Conservation (phyloP, 768 basidiomycete genomes). For the Lactarius tabidus region DNA sequence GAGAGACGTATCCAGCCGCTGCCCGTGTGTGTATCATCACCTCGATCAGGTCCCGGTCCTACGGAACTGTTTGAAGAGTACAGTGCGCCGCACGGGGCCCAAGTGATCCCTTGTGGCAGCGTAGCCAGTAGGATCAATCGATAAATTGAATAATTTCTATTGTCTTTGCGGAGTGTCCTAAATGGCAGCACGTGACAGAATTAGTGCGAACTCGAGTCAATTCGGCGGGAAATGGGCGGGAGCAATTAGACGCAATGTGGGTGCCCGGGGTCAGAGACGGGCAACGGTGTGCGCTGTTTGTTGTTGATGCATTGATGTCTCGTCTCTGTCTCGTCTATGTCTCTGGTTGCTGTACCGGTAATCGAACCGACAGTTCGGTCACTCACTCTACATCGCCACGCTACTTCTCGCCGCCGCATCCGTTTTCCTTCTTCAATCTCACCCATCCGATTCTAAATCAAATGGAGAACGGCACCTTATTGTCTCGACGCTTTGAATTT, state of each 20-base stretch:
- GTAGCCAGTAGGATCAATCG: neutral
- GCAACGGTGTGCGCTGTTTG: neutral
- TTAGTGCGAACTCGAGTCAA: neutral
- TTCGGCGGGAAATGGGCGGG: neutral
- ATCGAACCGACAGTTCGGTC: conserved; percentile 14
- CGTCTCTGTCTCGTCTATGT: neutral
- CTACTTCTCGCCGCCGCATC: conserved; percentile 4
- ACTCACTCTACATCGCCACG: conserved; percentile 1
- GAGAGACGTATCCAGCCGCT: neutral
- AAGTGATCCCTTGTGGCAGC: neutral
- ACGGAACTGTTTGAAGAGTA: conserved; percentile 1
- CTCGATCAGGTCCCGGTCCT: conserved; percentile 6
- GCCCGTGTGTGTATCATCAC: conserved; percentile 9
- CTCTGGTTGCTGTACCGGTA: conserved; percentile 5
- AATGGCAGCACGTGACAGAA: neutral
- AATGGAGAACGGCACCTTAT: conserved; percentile 18
- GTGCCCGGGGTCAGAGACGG: conserved; percentile 7
- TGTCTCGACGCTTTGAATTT: conserved; percentile 19
- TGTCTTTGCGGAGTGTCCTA: neutral
- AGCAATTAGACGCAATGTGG: neutral
- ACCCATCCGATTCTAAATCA: conserved; percentile 8
- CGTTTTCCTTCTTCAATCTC: conserved; percentile 16
- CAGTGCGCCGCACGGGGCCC: neutral
- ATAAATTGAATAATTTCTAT: neutral
- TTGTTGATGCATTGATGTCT: neutral